phyloP scores from a whole-genome alignment of 192 early-diverging fungal genomes.

The Coemansia aciculifera region DNA sequence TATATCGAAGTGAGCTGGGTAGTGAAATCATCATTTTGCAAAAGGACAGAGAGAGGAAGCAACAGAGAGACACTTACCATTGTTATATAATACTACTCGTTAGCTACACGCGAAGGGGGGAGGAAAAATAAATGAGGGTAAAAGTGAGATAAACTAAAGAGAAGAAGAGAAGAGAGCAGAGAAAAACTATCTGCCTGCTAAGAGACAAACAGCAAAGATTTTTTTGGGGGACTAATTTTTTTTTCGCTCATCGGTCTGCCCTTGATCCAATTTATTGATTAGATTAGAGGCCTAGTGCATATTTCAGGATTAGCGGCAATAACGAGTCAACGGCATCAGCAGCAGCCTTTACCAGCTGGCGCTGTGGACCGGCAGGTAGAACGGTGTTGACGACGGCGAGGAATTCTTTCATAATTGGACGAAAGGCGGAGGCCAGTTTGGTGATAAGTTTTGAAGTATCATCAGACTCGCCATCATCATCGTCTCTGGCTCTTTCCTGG shows the following conservation, averaged over 20 bases:
- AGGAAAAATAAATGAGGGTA: not conserved
- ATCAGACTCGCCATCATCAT: slow-evolving; percentile 30
- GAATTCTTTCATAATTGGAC: slow-evolving; percentile 43
- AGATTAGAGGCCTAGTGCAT: slow-evolving; percentile 35
- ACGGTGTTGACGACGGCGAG: slow-evolving; percentile 19
- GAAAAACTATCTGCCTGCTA: not conserved
- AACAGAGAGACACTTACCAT: slow-evolving; percentile 9
- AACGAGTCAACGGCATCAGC: slow-evolving; percentile 42
- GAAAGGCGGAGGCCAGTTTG: slow-evolving; percentile 23
- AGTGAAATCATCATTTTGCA: slow-evolving; percentile 48
- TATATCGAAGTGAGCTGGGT: slow-evolving; percentile 54
- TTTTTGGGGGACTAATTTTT: not conserved
- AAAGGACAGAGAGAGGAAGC: not conserved
- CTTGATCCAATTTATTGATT: slow-evolving; percentile 10
- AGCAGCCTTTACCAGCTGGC: slow-evolving; percentile 42
- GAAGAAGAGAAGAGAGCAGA: slow-evolving; percentile 1
- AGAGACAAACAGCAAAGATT: slow-evolving; percentile 7
- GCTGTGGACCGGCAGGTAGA: slow-evolving; percentile 33
- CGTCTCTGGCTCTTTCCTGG: slow-evolving; percentile 24
- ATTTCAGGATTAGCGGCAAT: slow-evolving; percentile 48
- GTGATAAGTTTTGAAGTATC: slow-evolving; percentile 38
- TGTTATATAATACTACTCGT: slow-evolving; percentile 1
- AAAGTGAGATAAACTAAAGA: slow-evolving; percentile 14
- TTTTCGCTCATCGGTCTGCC: not conserved
- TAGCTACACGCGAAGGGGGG: slow-evolving; percentile 5